These are phyloP conservation scores for Ochetophila trinervis DNA, from an alignment of 306 rosid species.

Conservation along the genomic window DNA sequence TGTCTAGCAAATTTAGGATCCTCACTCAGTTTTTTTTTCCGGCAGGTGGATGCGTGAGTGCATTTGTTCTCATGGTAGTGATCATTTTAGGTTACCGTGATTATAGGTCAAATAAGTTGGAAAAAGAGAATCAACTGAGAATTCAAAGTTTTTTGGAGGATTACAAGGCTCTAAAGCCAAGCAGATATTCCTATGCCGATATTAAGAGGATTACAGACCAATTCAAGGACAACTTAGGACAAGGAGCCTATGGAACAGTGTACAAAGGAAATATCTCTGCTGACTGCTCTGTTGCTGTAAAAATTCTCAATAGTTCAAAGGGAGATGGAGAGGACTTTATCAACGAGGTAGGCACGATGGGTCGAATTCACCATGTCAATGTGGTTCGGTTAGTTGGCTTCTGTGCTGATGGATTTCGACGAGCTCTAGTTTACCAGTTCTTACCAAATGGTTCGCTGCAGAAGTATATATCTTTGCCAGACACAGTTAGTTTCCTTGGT, in stretches of 20 bases:
- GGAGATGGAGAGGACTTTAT: slow-evolving; percentile 15
- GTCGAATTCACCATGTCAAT: slow-evolving; percentile 15
- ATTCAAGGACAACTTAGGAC: slow-evolving; percentile 18
- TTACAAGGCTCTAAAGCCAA: slow-evolving; percentile 39
- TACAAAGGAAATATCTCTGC: slow-evolving; percentile 12
- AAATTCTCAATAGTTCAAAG: not conserved
- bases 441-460: slow-evolving; percentile 5
- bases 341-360: slow-evolving; percentile 1
- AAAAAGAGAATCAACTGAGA: slow-evolving; percentile 18
- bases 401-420: slow-evolving; percentile 13
- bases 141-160: slow-evolving; percentile 34
- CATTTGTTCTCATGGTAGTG: slow-evolving; percentile 1
- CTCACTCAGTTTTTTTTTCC: not conserved
- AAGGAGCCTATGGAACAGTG: slow-evolving; percentile 13
- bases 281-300: slow-evolving; percentile 1
- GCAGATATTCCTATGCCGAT: slow-evolving; percentile 37
- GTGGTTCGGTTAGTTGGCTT: slow-evolving; percentile 20
- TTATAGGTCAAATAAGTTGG: not conserved
- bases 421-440: slow-evolving; percentile 14
- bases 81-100: slow-evolving; percentile 6
- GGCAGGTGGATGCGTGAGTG: slow-evolving; percentile 31
- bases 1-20: not conserved
- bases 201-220: slow-evolving; percentile 37
- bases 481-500: not conserved
- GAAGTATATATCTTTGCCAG: not conserved